phyloP scores from a whole-genome alignment of 2,329 filamentous ascomycete genomes.

The Cladophialophora chaetospira region DNA sequence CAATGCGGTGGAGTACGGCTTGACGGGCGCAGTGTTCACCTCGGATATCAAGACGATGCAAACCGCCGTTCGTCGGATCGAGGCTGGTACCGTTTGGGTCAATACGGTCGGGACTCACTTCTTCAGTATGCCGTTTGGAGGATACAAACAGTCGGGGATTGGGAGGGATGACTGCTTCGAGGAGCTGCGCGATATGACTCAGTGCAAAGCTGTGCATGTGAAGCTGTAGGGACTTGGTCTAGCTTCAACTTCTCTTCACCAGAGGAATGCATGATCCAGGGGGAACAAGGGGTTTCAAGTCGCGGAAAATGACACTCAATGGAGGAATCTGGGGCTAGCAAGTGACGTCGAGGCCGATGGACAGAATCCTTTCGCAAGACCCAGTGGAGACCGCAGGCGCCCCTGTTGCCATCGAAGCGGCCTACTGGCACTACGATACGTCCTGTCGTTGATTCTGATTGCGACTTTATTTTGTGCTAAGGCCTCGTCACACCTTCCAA shows the following conservation, averaged over 20 bases:
- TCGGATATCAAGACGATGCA: constrained; percentile 12
- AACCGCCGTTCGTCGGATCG: constrained; percentile 6
- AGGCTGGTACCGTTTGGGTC: constrained; percentile 20
- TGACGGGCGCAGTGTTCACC: constrained; percentile 17
- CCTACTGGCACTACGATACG: too few relatives aligned
- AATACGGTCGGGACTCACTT: constrained; percentile 21
- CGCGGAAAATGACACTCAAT: too few relatives aligned
- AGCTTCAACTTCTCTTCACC: too few relatives aligned
- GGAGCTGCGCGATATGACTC: constrained; percentile 15
- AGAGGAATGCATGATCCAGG: too few relatives aligned
- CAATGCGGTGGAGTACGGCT: constrained; percentile 16
- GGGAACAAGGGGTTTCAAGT: too few relatives aligned
- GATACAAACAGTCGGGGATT: constrained; percentile 25
- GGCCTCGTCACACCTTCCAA: background rate
- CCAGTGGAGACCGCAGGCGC: too few relatives aligned
- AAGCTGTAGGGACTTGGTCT: constrained; percentile 14
- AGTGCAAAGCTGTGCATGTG: constrained; percentile 18
- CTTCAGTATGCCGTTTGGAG: constrained; percentile 24
- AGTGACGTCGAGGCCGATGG: too few relatives aligned
- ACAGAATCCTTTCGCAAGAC: too few relatives aligned
- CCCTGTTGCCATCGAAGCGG: too few relatives aligned
- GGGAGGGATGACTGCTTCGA: constrained; percentile 25
- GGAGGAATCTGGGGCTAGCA: too few relatives aligned
- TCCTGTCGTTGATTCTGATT: too few relatives aligned
- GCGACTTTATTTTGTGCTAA: too few relatives aligned